Conservation (phyloP, 208 protist genomes). For the Leishmania major region DNA sequence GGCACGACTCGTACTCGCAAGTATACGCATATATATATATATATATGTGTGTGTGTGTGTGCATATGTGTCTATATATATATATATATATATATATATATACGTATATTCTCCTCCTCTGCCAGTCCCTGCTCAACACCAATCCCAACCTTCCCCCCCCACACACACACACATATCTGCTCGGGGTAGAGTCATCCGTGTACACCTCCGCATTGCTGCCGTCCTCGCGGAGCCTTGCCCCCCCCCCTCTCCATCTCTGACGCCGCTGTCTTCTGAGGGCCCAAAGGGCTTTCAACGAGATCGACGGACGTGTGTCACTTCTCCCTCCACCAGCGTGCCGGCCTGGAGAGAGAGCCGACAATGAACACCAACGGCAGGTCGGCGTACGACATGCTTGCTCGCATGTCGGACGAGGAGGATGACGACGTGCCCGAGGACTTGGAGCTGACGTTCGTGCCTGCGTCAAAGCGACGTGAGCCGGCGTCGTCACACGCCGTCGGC, state of each 20-base stretch:
- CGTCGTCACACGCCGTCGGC: background rate
- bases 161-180: background rate
- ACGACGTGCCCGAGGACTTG: slow-evolving; percentile 16
- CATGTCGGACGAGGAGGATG: slow-evolving; percentile 32
- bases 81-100: background rate
- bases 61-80: background rate
- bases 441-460: slow-evolving; percentile 28
- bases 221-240: background rate
- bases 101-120: background rate
- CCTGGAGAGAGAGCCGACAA: background rate
- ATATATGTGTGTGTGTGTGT: background rate
- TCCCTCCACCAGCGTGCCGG: background rate
- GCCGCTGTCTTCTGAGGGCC: background rate
- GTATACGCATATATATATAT: background rate
- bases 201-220: background rate
- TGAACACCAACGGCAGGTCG: background rate
- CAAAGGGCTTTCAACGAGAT: background rate
- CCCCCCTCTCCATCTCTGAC: background rate
- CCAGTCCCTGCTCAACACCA: background rate
- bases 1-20: background rate
- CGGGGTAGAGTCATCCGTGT: background rate
- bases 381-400: slow-evolving; percentile 17
- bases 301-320: background rate
- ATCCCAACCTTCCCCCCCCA: background rate
- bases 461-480: slow-evolving; percentile 8